Conservation (phyloP, 495 filamentous ascomycete species). For the Neurospora sp. region DNA sequence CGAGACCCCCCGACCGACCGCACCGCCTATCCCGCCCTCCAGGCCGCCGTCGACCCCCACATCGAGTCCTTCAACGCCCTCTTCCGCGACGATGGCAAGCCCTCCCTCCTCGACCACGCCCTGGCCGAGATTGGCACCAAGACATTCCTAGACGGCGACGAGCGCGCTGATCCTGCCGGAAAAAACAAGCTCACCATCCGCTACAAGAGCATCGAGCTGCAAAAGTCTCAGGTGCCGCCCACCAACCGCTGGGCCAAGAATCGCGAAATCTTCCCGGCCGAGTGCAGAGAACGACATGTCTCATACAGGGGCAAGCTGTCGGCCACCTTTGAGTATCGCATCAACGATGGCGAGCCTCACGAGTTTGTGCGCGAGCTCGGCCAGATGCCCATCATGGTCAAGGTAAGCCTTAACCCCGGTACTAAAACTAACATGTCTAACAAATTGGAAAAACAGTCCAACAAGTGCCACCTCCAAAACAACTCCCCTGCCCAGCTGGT, state of each 20-base stretch:
- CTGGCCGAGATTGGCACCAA: constrained; percentile 85
- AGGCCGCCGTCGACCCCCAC: constrained; percentile 75
- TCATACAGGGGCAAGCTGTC: constrained; percentile 83
- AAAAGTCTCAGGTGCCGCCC: constrained; percentile 61
- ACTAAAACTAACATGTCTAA: not conserved
- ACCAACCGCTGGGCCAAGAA: constrained; percentile 73
- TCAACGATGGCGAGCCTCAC: constrained; percentile 78
- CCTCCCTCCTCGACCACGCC: constrained; percentile 62
- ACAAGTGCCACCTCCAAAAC: constrained; percentile 79
- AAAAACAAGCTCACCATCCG: constrained; percentile 65
- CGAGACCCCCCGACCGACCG: constrained; percentile 75
- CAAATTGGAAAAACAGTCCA: constrained; percentile 44
- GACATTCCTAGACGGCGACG: constrained; percentile 71
- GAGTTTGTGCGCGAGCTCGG: constrained; percentile 76
- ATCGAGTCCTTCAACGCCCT: constrained; percentile 95
- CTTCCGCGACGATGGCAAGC: constrained; percentile 51
- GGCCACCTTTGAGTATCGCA: constrained; percentile 65
- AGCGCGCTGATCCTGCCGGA: constrained; percentile 37
- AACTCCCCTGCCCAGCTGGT: constrained; percentile 74
- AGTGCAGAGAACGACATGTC: constrained; percentile 88
- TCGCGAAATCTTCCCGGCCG: constrained; percentile 79
- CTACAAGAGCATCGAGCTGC: constrained; percentile 66
- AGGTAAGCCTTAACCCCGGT: constrained; percentile 35
- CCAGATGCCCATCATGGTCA: constrained; percentile 84
- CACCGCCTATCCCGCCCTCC: constrained; percentile 79